Percentiles rank a stretch among this genome's conserved stretches.
These are phyloP conservation scores for Dactylella cylindrospora DNA, from an alignment of 2,329 filamentous ascomycete genomes.

Conservation along the genomic window DNA sequence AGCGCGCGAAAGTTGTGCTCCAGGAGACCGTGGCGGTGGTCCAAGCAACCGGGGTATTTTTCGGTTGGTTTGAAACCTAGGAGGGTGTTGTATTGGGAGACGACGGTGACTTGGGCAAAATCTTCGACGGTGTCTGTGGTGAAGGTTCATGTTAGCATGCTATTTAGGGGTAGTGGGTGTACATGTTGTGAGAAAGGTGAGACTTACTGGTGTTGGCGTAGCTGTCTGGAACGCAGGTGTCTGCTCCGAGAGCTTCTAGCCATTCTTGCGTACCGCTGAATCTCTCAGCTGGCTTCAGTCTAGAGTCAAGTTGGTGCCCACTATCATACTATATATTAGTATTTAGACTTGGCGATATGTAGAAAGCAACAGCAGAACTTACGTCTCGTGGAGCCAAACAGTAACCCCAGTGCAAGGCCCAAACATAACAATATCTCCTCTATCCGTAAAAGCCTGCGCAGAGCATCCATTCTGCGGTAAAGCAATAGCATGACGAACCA, in stretches of 20 bases:
- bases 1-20: conserved; percentile 14
- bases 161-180: not conserved
- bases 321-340: conserved; percentile 14
- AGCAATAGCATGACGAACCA: conserved; percentile 39
- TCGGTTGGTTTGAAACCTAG: conserved; percentile 30
- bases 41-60: conserved; percentile 26
- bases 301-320: conserved; percentile 37
- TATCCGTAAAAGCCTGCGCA: conserved; percentile 14
- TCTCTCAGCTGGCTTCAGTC: conserved; percentile 5
- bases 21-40: conserved; percentile 32
- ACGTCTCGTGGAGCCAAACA: conserved; percentile 39
- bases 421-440: conserved; percentile 31
- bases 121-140: conserved; percentile 32
- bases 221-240: conserved; percentile 37
- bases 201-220: conserved; percentile 39
- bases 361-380: no score
- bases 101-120: conserved; percentile 38
- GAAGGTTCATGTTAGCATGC: not conserved
- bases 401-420: conserved; percentile 9
- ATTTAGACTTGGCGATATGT: not conserved
- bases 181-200: not conserved
- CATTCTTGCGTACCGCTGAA: conserved; percentile 29
- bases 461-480: conserved; percentile 24
- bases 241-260: conserved; percentile 17
- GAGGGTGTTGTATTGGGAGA: conserved; percentile 36